phyloP scores from a whole-genome alignment of 768 basidiomycete genomes.

The Suillus tomentosus region DNA sequence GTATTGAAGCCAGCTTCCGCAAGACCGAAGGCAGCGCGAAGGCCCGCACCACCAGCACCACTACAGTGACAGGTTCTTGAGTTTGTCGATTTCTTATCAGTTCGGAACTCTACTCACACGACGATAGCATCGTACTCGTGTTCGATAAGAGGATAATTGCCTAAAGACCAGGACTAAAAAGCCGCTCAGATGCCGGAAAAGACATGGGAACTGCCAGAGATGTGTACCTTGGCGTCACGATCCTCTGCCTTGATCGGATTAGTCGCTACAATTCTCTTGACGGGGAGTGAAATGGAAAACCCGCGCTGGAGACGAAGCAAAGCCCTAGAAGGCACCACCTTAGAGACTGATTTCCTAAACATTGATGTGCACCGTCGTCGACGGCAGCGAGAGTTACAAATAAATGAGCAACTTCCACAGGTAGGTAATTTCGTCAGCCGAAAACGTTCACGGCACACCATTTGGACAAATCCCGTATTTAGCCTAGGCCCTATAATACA shows the following conservation, averaged over 20 bases:
- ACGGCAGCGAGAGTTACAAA: slow-evolving; percentile 12
- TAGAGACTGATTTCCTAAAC: slow-evolving; percentile 64
- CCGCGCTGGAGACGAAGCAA: slow-evolving; percentile 52
- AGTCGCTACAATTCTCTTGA: slow-evolving; percentile 63
- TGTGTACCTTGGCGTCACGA: slow-evolving; percentile 60
- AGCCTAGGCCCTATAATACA: not conserved
- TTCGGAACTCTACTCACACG: slow-evolving; percentile 63
- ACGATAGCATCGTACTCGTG: slow-evolving; percentile 99
- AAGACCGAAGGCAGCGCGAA: slow-evolving; percentile 96
- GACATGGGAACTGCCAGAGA: slow-evolving; percentile 14
- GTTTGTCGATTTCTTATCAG: slow-evolving; percentile 2
- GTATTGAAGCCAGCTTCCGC: slow-evolving; percentile 99
- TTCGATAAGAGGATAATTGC: slow-evolving; percentile 95
- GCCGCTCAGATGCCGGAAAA: slow-evolving; percentile 3
- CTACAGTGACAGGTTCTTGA: slow-evolving; percentile 42
- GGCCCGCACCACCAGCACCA: slow-evolving; percentile 96
- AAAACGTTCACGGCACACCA: slow-evolving; percentile 5
- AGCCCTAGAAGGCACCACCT: slow-evolving; percentile 35
- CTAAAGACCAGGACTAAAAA: slow-evolving; percentile 71
- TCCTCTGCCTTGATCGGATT: slow-evolving; percentile 76
- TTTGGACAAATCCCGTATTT: not conserved
- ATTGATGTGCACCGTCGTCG: slow-evolving; percentile 41
- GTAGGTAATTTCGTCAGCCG: slow-evolving; percentile 4
- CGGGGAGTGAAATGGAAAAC: slow-evolving; percentile 66
- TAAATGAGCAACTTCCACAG: slow-evolving; percentile 14